Percentiles rank a stretch among this genome's conserved stretches.
These are phyloP conservation scores for Capronia americana DNA, from an alignment of 2,329 filamentous ascomycete genomes.

Conservation along the genomic window DNA sequence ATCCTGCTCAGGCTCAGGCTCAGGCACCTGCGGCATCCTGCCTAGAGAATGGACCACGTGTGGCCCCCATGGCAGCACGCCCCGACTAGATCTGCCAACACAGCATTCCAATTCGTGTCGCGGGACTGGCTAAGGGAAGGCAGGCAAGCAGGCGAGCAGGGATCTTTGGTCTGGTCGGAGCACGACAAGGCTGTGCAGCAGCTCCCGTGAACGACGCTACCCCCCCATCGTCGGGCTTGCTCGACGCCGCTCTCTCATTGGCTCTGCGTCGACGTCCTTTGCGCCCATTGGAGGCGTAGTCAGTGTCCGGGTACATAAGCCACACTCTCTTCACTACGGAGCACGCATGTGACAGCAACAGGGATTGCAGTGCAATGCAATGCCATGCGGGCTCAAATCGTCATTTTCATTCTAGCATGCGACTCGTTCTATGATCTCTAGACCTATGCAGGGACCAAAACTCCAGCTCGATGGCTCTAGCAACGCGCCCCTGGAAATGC, in stretches of 20 bases:
- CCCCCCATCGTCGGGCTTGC: no score
- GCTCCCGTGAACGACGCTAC: no score
- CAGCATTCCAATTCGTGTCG: no score
- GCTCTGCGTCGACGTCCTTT: neutral
- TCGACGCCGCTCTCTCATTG: neutral
- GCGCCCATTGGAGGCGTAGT: neutral
- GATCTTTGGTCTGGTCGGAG: neutral
- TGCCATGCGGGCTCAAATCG: neutral
- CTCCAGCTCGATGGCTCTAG: neutral
- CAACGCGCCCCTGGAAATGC: neutral
- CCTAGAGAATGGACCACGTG: neutral
- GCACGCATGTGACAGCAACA: neutral
- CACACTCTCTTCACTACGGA: neutral
- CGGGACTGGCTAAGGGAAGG: neutral
- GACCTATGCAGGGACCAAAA: neutral
- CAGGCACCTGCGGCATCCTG: neutral
- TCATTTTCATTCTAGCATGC: slow-evolving; percentile 2
- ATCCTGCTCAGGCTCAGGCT: neutral
- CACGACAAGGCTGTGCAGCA: neutral
- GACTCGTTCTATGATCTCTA: slow-evolving; percentile 1
- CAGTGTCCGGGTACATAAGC: neutral
- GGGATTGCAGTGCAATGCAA: neutral
- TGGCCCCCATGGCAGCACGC: no score
- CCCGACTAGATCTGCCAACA: no score
- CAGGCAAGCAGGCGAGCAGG: neutral